These are phyloP conservation scores for Fraxinus nigra DNA, from an alignment of 305 asterid genomes.

Conservation along the genomic window DNA sequence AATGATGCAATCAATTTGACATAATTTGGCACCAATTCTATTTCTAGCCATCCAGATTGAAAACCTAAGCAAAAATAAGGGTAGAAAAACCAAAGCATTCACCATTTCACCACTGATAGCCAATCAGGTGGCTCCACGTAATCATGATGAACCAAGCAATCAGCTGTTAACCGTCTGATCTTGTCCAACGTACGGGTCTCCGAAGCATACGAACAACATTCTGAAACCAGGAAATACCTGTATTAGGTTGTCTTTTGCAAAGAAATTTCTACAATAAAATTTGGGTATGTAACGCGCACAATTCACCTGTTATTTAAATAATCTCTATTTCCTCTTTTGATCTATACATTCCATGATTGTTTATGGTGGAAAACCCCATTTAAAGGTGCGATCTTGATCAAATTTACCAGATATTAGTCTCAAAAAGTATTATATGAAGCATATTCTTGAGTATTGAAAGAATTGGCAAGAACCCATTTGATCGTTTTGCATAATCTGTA, in stretches of 20 bases:
- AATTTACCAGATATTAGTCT: constrained; percentile 12
- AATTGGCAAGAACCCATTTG: constrained; percentile 16
- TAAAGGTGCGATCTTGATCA: background rate
- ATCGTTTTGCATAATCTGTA: constrained; percentile 1
- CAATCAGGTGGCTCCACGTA: background rate
- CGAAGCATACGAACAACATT: background rate
- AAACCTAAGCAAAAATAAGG: background rate
- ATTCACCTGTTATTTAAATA: background rate
- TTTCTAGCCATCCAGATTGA: background rate
- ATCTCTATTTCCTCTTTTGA: background rate
- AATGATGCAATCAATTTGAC: background rate
- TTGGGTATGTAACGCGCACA: background rate
- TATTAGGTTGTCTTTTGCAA: background rate
- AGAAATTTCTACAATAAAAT: background rate
- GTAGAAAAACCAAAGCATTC: background rate
- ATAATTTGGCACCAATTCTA: background rate
- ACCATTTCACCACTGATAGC: background rate
- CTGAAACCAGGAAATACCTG: background rate
- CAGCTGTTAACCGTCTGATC: background rate
- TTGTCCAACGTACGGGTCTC: background rate
- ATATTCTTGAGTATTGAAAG: constrained; percentile 10
- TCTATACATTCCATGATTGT: background rate
- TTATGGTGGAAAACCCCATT: background rate
- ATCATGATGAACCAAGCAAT: background rate
- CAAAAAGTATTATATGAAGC: background rate